phyloP scores from a whole-genome alignment of 1,284 basidiomycete genomes.

The Pisolithus thermaeus region DNA sequence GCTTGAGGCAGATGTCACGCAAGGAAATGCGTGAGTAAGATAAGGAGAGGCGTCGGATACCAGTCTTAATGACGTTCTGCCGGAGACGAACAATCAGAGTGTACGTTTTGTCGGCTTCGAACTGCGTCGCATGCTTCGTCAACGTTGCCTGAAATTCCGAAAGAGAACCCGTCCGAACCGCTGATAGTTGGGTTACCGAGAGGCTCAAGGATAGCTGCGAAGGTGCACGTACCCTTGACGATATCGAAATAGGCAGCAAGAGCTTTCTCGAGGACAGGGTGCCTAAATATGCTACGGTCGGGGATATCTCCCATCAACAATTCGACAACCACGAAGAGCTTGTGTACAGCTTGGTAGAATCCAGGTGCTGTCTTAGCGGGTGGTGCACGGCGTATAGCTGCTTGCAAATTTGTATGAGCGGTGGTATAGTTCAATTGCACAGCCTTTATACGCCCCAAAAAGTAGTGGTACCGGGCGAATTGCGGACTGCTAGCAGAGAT shows the following conservation, averaged over 20 bases:
- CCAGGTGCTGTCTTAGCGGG: constrained; percentile 85
- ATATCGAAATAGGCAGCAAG: constrained; percentile 94
- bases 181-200: constrained; percentile 37
- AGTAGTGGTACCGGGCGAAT: constrained; percentile 93
- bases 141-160: constrained; percentile 89
- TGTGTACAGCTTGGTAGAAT: constrained; percentile 94
- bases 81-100: constrained; percentile 91
- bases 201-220: not conserved
- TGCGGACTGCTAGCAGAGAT: constrained; percentile 85
- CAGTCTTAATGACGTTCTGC: constrained; percentile 99
- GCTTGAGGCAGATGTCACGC: constrained; percentile 91
- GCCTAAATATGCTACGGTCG: constrained; percentile 87
- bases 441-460: constrained; percentile 89
- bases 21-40: constrained; percentile 96
- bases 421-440: constrained; percentile 95
- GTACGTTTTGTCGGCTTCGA: constrained; percentile 86
- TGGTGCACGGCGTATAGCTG: constrained; percentile 92
- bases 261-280: constrained; percentile 86
- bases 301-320: constrained; percentile 98
- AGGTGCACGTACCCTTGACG: constrained; percentile 68
- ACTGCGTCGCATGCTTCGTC: constrained; percentile 70
- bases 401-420: constrained; percentile 88
- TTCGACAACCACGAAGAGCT: constrained; percentile 93
- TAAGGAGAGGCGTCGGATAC: constrained; percentile 90
- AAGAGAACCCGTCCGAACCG: constrained; percentile 92